Evolutionary conservation across 306 rosid genomes (phyloP), one percentile per base, ranked within the genome.

Genomic region (Vigna mungo): DNA sequence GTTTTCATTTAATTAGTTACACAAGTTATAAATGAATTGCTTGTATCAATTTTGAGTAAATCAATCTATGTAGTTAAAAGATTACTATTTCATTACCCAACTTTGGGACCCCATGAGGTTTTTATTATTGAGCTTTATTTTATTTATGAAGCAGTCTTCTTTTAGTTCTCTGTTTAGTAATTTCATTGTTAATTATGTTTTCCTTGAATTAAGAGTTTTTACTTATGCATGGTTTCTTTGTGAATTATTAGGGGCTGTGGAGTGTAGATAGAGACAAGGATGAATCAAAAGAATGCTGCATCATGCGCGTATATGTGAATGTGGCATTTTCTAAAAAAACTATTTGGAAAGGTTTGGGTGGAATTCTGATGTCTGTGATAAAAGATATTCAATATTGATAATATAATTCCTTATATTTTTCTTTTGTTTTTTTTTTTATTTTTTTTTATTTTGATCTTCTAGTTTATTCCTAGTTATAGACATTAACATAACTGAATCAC

Each of bases 241-340:
- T 75, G 46, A 20, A 48, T 81, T 78, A 12, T 75, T 81, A 95
- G 99, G 94, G 85, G 36, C 76, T 82, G 44, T 95, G 99, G 99
- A 88, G 78, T 71, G 85, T 95, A 47, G 77, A 89, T 91, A 84
- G 87, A 80, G 88, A 86, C 75, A 68, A 74, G 36, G 86, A 79
- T 72, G 88, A 78, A 83, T 85, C 93, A 68, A 87, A 82, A 77
- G 89, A 87, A 21, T 58, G 89, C 86, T 87, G 96, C 83, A 72
- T 66, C 71, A 84, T 95, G 71, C 78, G 80, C 59, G 85, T 95
- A 69, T 91, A 92, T 75, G 87, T 89, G 80, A 88, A 92, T 81
- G 94, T 95, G 48, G 89, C 91, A 78, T 92, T 95, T 86, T 87
- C 86, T 7, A 92, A 88, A 83, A 89, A 80, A 88, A 95, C 99